Evolutionary conservation across 1,139 yeast species (phyloP).

Genomic region (Blastobotrys elegans): DNA sequence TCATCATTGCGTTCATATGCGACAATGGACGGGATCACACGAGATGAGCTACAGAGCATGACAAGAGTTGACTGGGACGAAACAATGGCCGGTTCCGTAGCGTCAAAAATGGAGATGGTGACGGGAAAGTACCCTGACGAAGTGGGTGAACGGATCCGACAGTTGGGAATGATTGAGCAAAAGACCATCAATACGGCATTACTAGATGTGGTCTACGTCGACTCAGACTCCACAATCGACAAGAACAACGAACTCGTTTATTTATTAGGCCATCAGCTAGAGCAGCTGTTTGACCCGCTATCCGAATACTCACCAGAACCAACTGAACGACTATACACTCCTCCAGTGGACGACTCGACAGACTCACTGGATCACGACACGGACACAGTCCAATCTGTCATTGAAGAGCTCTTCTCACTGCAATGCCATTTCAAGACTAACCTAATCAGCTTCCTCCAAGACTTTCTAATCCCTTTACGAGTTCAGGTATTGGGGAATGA

Average conservation of each 20-base stretch:
- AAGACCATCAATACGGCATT: slow-evolving; percentile 52
- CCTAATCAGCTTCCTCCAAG: slow-evolving; percentile 67
- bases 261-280: slow-evolving; percentile 76
- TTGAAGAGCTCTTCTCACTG: slow-evolving; percentile 60
- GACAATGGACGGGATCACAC: slow-evolving; percentile 38
- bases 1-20: slow-evolving; percentile 66
- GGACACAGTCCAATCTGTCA: slow-evolving; percentile 40
- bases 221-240: slow-evolving; percentile 47
- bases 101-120: slow-evolving; percentile 54
- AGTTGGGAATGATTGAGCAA: slow-evolving; percentile 56
- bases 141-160: slow-evolving; percentile 48
- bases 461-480: slow-evolving; percentile 74
- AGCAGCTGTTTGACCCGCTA: slow-evolving; percentile 82
- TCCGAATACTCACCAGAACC: slow-evolving; percentile 90
- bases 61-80: slow-evolving; percentile 48
- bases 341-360: slow-evolving; percentile 36
- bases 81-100: slow-evolving; percentile 72
- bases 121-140: slow-evolving; percentile 47
- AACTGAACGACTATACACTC: slow-evolving; percentile 60
- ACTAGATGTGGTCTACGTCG: slow-evolving; percentile 71
- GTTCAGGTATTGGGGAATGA: slow-evolving; percentile 58
- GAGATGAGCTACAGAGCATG: slow-evolving; percentile 17
- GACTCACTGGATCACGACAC: slow-evolving; percentile 13
- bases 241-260: slow-evolving; percentile 70
- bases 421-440: slow-evolving; percentile 73